A percentile compares a stretch with the other conserved stretches of the same genome.
These are phyloP conservation scores for Eudorina sp. DNA, from an alignment of 139 green algal species.

Conservation along the genomic window DNA sequence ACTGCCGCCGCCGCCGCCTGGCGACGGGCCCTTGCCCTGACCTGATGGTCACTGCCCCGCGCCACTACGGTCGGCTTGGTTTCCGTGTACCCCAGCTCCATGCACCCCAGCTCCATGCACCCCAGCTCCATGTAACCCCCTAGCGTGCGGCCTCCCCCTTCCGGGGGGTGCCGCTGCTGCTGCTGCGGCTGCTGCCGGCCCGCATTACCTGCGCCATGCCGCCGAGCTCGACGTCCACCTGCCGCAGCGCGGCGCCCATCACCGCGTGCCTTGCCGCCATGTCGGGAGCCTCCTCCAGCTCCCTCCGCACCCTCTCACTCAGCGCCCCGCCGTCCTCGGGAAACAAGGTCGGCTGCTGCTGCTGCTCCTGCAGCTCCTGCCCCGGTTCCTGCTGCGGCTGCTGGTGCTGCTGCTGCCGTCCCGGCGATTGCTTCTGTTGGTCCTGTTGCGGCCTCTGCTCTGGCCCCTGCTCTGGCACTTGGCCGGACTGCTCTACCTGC, in stretches of 20 bases:
- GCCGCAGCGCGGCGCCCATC: not conserved
- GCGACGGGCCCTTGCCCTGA: too few species aligned
- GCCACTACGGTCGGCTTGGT: too few species aligned
- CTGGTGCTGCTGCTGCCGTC: too few species aligned
- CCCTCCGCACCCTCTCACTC: not conserved
- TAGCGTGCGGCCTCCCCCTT: too few species aligned
- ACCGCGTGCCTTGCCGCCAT: not conserved
- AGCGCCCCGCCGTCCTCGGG: not conserved
- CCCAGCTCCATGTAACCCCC: too few species aligned
- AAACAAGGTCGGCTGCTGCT: slow-evolving; percentile 1
- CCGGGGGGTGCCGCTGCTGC: too few species aligned
- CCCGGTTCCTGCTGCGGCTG: not conserved
- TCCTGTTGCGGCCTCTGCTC: not conserved
- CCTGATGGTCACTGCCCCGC: too few species aligned
- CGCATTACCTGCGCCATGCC: not conserved
- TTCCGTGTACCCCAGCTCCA: too few species aligned
- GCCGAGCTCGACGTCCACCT: not conserved
- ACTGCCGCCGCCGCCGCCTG: too few species aligned
- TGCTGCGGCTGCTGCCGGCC: too few species aligned
- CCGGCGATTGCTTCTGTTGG: not conserved
- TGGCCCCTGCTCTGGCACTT: not conserved
- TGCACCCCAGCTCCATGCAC: too few species aligned
- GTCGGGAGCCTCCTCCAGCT: not conserved
- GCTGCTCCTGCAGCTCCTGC: not conserved
- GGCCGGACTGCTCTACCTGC: not conserved